Evolutionary conservation across 306 rosid species (phyloP).

Genomic region (Acacia acuminata): DNA sequence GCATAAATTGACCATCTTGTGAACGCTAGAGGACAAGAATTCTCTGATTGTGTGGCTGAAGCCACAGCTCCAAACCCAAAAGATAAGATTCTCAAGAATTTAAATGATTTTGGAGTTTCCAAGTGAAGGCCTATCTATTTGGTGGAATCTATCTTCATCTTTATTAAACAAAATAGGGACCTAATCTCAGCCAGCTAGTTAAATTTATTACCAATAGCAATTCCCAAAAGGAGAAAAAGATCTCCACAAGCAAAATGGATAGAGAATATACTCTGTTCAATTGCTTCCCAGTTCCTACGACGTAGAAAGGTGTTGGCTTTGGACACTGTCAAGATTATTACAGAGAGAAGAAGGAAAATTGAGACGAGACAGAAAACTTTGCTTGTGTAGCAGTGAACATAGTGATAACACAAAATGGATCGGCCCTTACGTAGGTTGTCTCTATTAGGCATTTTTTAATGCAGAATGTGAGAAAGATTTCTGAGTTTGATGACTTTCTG

Average conservation of each 20-base stretch:
- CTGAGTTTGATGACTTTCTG: background rate
- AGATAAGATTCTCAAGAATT: slow-evolving; percentile 27
- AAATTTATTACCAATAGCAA: background rate
- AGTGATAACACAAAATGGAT: background rate
- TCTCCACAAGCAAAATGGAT: background rate
- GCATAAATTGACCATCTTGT: background rate
- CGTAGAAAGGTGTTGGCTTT: background rate
- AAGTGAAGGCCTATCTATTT: background rate
- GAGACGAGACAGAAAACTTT: background rate
- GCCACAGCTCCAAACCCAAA: slow-evolving; percentile 13
- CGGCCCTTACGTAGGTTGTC: background rate
- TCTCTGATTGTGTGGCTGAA: slow-evolving; percentile 22
- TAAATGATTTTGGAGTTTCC: slow-evolving; percentile 10
- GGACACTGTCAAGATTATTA: background rate
- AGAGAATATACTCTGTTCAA: background rate
- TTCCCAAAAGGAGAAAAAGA: background rate
- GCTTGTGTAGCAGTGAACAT: background rate
- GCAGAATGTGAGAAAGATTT: background rate
- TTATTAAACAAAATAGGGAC: background rate
- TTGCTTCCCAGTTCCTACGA: slow-evolving; percentile 7
- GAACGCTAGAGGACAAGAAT: slow-evolving; percentile 4
- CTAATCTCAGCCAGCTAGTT: background rate
- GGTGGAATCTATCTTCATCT: slow-evolving; percentile 21
- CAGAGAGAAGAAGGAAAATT: background rate
- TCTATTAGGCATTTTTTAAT: background rate